Base-by-base conservation (phyloP, 345 rosid genomes). In the Aurinia saxatilis region DNA sequence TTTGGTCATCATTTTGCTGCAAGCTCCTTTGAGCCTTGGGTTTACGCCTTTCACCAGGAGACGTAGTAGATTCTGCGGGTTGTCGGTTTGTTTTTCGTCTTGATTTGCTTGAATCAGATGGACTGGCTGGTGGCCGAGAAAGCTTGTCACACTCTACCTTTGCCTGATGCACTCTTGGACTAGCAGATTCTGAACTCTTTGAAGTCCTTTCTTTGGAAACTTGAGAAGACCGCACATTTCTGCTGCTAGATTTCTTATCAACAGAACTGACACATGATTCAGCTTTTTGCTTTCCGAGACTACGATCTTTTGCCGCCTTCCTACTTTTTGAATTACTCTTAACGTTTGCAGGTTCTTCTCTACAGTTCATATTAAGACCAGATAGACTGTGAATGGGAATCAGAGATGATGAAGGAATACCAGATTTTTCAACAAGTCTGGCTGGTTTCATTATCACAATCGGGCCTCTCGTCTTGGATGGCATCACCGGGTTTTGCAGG, bases 381-480 rank as follows among this genome's bases (percentile, higher is more conserved):
- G 89, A 66, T 42, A 79, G 68, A n/a, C 73, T 59, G 51, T 83
- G 84, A 13, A 79, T 47, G 23, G 90, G 80, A 75, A 81, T 74
- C 44, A 78, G 74, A 8, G 84, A 77, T 56, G 88, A 75, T 75
- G 82, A 49, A 68, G 78, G 71, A 47, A 79, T 71, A 60, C 78
- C 77, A 40, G 80, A 77, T 60, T 81, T 81, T 40, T 81, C 90
- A 41, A 82, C 78, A 50, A 79, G 84, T 76, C 86, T 89, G 18
- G 90, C 88, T 13, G 97, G 91, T 82, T 93, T 92, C 91, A 93
- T 89, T 56, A 93, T 87, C 73, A 93, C 96, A 41, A 93, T 93
- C 4, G 96, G 95, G 1, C 73, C 55, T 60, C 49, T 17, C 40
- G 19, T 31, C 7, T 13, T 7, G 3, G 29, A n/a, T 31, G 65